Percentiles rank a stretch among this genome's conserved stretches.
These are phyloP conservation scores for Cochlearia excelsa DNA, from an alignment of 345 rosid genomes.

Conservation along the genomic window DNA sequence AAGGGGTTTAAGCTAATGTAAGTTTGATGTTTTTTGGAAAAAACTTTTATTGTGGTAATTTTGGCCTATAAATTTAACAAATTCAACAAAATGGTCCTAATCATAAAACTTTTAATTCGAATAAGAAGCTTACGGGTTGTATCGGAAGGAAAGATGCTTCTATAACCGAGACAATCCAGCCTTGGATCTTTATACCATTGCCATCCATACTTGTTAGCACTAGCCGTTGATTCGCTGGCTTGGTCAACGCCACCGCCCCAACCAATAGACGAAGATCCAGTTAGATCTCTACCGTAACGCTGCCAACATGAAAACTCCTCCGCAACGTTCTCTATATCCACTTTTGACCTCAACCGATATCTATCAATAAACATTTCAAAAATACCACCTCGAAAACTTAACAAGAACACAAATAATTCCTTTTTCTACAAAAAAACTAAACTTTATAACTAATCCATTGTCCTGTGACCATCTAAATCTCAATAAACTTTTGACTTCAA, in stretches of 20 bases:
- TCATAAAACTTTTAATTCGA: not conserved
- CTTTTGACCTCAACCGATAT: constrained; percentile 81
- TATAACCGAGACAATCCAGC: constrained; percentile 69
- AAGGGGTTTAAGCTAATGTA: no score
- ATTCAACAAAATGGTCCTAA: no score
- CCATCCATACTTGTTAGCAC: constrained; percentile 57
- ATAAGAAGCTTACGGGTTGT: constrained; percentile 49
- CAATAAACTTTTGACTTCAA: no score
- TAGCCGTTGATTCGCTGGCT: constrained; percentile 52
- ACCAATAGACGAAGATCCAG: constrained; percentile 58
- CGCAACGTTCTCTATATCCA: constrained; percentile 70
- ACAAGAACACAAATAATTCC: no score
- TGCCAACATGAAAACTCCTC: constrained; percentile 82
- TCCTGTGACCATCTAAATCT: no score
- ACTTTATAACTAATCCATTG: no score
- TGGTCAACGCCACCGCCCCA: constrained; percentile 61
- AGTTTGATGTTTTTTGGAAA: no score
- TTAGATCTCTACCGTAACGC: constrained; percentile 49
- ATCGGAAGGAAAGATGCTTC: constrained; percentile 64
- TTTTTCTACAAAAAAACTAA: no score
- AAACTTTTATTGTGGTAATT: no score
- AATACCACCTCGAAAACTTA: no score
- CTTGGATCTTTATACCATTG: constrained; percentile 92
- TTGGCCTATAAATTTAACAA: no score
- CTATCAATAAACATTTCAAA: constrained; percentile 25